Evolutionary conservation across 768 basidiomycete genomes (phyloP).

Genomic region (Russula griseocarnosa): DNA sequence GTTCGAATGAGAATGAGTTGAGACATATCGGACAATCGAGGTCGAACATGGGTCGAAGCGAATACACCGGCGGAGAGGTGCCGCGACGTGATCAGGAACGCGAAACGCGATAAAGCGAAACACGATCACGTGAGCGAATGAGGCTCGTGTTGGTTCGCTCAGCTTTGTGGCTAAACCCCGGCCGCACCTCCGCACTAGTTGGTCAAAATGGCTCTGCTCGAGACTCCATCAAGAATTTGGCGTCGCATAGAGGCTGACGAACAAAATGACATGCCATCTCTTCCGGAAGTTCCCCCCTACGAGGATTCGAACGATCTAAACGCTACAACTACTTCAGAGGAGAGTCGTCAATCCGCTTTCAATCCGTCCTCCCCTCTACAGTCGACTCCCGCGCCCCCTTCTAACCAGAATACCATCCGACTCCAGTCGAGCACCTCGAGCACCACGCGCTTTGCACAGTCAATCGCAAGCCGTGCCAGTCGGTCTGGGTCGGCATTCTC

Average conservation of each 20-base stretch:
- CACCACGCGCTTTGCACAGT: constrained; percentile 49
- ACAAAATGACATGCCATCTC: constrained; percentile 71
- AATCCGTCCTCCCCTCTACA: constrained; percentile 52
- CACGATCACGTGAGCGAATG: constrained; percentile 19
- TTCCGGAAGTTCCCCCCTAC: constrained; percentile 70
- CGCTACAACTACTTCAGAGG: constrained; percentile 36
- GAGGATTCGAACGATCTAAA: constrained; percentile 55
- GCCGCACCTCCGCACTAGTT: neutral
- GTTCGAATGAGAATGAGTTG: constrained; percentile 10
- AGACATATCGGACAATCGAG: constrained; percentile 21
- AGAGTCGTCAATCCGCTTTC: constrained; percentile 40
- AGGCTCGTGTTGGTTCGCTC: neutral
- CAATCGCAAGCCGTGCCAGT: constrained; percentile 45
- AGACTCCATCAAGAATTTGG: constrained; percentile 84
- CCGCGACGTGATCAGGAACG: no score
- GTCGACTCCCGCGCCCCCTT: constrained; percentile 58
- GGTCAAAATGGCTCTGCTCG: constrained; percentile 35
- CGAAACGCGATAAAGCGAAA: neutral
- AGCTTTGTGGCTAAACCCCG: neutral
- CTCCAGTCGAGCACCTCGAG: constrained; percentile 51
- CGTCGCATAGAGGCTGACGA: constrained; percentile 76
- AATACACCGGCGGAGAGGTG: no score
- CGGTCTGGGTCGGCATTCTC: constrained; percentile 36
- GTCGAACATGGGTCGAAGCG: constrained; percentile 9
- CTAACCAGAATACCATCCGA: constrained; percentile 49